Evolutionary conservation across 306 rosid genomes (phyloP), one percentile per base, ranked within the genome.

Genomic region (Glycine tomentella): DNA sequence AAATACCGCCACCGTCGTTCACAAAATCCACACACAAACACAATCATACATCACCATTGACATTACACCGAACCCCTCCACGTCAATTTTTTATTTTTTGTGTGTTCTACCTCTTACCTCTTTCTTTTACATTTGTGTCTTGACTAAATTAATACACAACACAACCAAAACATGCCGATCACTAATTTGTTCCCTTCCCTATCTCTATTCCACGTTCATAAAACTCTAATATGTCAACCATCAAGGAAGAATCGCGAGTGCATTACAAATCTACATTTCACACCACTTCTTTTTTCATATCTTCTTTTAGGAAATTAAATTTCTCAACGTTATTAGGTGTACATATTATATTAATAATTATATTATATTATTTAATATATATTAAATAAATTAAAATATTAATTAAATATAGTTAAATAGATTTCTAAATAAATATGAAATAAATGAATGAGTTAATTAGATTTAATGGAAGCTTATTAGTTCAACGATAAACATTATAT

Each of bases 171-270:
- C 66, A 76, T 74, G 48, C 44, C 77, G 74, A 72, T 76, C 45
- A 44, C 9, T 7, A n/a, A 38, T 79, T 84, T 79, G 74, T 58
- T 74, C 15, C 34, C 34, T 73, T 52, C 68, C 75, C 17, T 5
- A 80, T 65, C 83, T 25, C 31, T 25, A 25, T 0, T 25, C 31
- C 31, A 25, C 31, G 31, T 25, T 77, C 86, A 76, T 74, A 81
- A 66, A 84, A 66, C 9, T 17, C 69, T 51, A 83, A 86, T 68
- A 34, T 66, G 80, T 76, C 88, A 80, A 70, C 68, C 15, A 79
- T 79, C 75, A 50, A 52, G 17, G 49, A 17, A 42, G 88, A 64
- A 70, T 87, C 88, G 50, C 11, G 49, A 81, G 85, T 81, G 62
- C 79, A 61, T 68, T 44, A 57, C 46, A 77, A 42, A 42, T 36